A percentile compares a stretch with the other conserved stretches of the same genome.
Evolutionary conservation across 345 rosid species (phyloP).

Genomic region (Pelargonium nanum): DNA sequence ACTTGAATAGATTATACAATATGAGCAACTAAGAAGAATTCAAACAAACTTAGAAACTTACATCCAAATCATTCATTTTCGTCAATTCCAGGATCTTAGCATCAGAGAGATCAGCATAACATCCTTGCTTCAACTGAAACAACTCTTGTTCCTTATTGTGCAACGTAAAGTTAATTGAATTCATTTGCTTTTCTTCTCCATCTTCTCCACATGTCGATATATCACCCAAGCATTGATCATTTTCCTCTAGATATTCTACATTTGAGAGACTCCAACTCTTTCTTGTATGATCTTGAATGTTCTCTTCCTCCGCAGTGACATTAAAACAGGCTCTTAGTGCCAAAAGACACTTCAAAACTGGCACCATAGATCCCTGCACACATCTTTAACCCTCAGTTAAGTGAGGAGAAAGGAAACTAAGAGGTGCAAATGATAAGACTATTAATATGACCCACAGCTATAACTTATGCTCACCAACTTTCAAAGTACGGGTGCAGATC

Average conservation of each 20-base stretch:
- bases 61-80: constrained; percentile 56
- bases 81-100: constrained; percentile 45
- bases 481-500: constrained; percentile 7
- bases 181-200: constrained; percentile 5
- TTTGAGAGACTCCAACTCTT: constrained; percentile 45
- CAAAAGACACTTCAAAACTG: constrained; percentile 63
- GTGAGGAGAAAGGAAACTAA: neutral
- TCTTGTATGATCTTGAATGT: constrained; percentile 24
- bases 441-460: neutral
- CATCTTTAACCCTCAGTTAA: constrained; percentile 10
- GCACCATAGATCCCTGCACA: constrained; percentile 58
- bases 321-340: constrained; percentile 44
- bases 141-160: constrained; percentile 24
- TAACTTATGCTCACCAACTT: neutral
- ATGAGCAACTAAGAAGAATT: constrained; percentile 1
- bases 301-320: constrained; percentile 26
- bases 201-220: constrained; percentile 1
- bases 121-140: constrained; percentile 34
- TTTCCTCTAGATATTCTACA: constrained; percentile 17
- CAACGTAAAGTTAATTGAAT: constrained; percentile 5
- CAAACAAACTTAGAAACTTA: constrained; percentile 28
- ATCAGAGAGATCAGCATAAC: constrained; percentile 45
- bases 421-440: neutral
- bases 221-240: neutral
- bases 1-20: too few relatives aligned